These are phyloP conservation scores for Cryoendolithus antarcticus DNA, from an alignment of 2,329 filamentous ascomycete genomes.

Conservation along the genomic window DNA sequence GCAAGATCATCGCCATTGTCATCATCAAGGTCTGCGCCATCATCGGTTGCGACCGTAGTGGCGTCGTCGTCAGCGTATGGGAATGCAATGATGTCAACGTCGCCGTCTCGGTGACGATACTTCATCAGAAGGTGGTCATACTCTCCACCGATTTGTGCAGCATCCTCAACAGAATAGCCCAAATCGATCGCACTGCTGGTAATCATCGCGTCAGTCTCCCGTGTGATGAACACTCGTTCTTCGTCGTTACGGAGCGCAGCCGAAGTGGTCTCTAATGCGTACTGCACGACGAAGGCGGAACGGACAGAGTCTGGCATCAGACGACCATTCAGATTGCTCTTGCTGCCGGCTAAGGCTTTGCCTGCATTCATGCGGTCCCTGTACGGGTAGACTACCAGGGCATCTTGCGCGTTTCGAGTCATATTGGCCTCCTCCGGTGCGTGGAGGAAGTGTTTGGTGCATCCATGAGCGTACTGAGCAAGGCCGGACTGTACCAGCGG, in stretches of 20 bases:
- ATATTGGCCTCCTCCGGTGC: conserved; percentile 10
- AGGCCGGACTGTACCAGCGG: conserved; percentile 9
- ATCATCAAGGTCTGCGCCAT: conserved; percentile 6
- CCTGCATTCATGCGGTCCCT: conserved; percentile 7
- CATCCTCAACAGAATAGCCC: conserved; percentile 6
- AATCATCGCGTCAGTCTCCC: conserved; percentile 16
- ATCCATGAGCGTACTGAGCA: conserved; percentile 16
- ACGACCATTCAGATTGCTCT: conserved; percentile 1
- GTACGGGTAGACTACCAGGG: conserved; percentile 22
- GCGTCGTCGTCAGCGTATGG: conserved; percentile 19
- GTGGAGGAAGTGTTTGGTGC: conserved; percentile 16
- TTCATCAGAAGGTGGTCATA: conserved; percentile 17
- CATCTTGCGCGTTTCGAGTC: conserved; percentile 11
- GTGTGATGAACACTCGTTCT: conserved; percentile 12
- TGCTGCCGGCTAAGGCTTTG: not conserved
- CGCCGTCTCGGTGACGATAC: conserved; percentile 5
- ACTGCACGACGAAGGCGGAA: conserved; percentile 1
- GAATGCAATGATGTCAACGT: conserved; percentile 1
- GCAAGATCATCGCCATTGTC: conserved; percentile 25
- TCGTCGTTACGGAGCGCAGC: conserved; percentile 13
- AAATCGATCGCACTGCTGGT: conserved; percentile 8
- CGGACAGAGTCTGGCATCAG: not conserved
- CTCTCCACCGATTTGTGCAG: conserved; percentile 7
- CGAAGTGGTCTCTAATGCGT: conserved; percentile 14
- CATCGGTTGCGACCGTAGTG: conserved; percentile 8